Evolutionary conservation across 192 early-diverging fungal genomes (phyloP).

Genomic region (Coemansia sp.): DNA sequence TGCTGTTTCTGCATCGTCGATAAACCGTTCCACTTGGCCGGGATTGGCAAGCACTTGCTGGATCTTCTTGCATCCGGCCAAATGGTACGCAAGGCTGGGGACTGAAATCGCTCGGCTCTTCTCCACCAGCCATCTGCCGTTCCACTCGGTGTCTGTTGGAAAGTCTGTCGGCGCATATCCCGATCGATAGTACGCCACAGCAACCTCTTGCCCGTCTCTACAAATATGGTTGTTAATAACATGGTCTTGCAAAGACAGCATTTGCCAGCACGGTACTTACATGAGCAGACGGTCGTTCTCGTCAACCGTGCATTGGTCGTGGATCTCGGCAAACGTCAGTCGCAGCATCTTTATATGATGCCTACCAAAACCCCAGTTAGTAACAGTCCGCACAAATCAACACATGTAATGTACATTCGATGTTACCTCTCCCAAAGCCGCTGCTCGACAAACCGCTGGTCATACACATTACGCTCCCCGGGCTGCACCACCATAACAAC

Average conservation of each 20-base stretch:
- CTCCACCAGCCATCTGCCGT: slow-evolving; percentile 82
- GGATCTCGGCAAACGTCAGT: slow-evolving; percentile 62
- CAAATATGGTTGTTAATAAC: background rate
- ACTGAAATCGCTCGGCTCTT: slow-evolving; percentile 81
- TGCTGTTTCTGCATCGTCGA: slow-evolving; percentile 50
- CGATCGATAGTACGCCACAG: slow-evolving; percentile 87
- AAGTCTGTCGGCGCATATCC: slow-evolving; percentile 91
- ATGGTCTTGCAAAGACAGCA: background rate
- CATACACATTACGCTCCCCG: slow-evolving; percentile 88
- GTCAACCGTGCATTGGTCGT: slow-evolving; percentile 60
- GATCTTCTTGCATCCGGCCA: slow-evolving; percentile 94
- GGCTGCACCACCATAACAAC: slow-evolving; percentile 90
- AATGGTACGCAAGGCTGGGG: slow-evolving; percentile 86
- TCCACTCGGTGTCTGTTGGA: slow-evolving; percentile 83
- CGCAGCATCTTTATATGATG: slow-evolving; percentile 37
- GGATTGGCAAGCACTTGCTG: slow-evolving; percentile 88
- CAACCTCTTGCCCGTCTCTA: slow-evolving; percentile 72
- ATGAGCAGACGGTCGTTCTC: slow-evolving; percentile 59
- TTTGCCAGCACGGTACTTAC: slow-evolving; percentile 52
- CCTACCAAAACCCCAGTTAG: slow-evolving; percentile 7
- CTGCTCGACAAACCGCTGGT: slow-evolving; percentile 68
- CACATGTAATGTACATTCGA: background rate
- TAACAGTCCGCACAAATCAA: too few relatives aligned
- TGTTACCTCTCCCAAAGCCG: slow-evolving; percentile 51
- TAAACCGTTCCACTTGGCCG: slow-evolving; percentile 72